Evolutionary conservation across 2,329 filamentous ascomycete genomes (phyloP).

Genomic region (Delphinella strobiligena): DNA sequence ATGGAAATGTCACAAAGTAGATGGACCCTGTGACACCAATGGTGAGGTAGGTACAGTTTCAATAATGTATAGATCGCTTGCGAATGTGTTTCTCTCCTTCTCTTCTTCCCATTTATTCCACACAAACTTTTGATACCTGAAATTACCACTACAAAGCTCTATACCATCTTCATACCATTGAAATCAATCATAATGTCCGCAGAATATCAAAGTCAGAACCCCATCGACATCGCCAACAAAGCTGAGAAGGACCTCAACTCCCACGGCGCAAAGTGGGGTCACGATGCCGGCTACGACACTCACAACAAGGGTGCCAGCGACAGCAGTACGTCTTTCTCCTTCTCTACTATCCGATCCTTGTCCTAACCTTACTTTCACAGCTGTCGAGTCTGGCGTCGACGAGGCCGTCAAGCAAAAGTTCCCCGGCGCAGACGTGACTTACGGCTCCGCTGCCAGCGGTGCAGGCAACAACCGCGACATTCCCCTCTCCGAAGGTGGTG

Average conservation of each 20-base stretch:
- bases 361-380: slow-evolving; percentile 16
- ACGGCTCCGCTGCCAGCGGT: slow-evolving; percentile 32
- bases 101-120: too few species aligned
- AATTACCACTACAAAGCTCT: too few species aligned
- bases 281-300: slow-evolving; percentile 14
- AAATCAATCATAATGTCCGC: too few species aligned
- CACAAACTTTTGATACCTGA: too few species aligned
- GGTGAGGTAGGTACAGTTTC: too few species aligned
- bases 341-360: not conserved
- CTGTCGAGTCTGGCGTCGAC: slow-evolving; percentile 36
- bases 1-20: too few species aligned
- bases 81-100: too few species aligned
- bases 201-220: slow-evolving; percentile 29
- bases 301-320: slow-evolving; percentile 19
- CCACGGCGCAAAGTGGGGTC: slow-evolving; percentile 26
- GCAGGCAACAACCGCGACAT: slow-evolving; percentile 36
- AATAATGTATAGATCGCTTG: too few species aligned
- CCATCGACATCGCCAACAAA: slow-evolving; percentile 32
- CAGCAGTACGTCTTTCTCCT: slow-evolving; percentile 22
- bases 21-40: too few species aligned
- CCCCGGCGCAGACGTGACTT: slow-evolving; percentile 31
- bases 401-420: slow-evolving; percentile 28
- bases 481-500: slow-evolving; percentile 33
- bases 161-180: too few species aligned
- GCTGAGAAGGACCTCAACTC: slow-evolving; percentile 38